phyloP scores from a whole-genome alignment of 352 stramenopile genomes.

The Phytophthora tubulina region DNA sequence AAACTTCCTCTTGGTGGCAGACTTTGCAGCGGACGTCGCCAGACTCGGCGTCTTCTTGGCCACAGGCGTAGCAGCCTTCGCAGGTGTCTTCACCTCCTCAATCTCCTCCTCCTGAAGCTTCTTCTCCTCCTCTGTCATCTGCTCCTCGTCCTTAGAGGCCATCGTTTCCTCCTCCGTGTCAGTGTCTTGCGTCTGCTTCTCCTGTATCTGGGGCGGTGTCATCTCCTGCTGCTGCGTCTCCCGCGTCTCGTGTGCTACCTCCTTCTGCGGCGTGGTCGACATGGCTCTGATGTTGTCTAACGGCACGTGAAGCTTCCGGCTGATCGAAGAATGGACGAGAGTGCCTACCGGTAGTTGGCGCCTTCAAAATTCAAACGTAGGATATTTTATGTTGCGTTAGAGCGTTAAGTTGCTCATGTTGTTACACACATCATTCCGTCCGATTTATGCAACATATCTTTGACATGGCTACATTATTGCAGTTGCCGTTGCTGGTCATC shows the following conservation, averaged over 20 bases:
- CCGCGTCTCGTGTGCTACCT: neutral
- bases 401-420: neutral
- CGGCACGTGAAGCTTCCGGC: neutral
- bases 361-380: constrained; percentile 31
- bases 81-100: constrained; percentile 3
- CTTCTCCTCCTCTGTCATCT: constrained; percentile 5
- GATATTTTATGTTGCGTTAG: constrained; percentile 19
- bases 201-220: neutral
- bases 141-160: neutral
- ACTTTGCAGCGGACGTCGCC: constrained; percentile 4
- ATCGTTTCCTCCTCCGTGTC: constrained; percentile 14
- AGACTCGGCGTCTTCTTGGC: constrained; percentile 13
- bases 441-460: neutral
- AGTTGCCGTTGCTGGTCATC: constrained; percentile 24
- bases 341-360: constrained; percentile 22
- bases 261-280: constrained; percentile 11
- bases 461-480: constrained; percentile 16
- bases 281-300: constrained; percentile 13
- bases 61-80: constrained; percentile 6
- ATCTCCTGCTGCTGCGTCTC: constrained; percentile 9
- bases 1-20: constrained; percentile 40
- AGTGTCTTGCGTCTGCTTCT: constrained; percentile 16
- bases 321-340: constrained; percentile 25
- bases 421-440: neutral
- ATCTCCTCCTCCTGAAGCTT: neutral